Conservation (phyloP, 257 asterid species). For the Nicotiana knightiana region DNA sequence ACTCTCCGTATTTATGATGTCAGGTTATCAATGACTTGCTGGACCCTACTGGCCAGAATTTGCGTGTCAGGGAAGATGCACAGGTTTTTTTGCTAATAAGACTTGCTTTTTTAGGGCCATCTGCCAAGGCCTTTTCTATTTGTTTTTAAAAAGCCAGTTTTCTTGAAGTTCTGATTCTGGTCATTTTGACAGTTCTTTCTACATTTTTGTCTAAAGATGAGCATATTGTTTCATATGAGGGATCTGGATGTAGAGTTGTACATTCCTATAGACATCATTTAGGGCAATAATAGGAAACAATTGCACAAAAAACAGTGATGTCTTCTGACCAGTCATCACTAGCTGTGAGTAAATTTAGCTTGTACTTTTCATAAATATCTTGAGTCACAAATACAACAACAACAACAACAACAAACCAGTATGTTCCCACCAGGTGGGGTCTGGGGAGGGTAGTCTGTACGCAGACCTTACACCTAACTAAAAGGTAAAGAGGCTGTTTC, state of each 20-base stretch:
- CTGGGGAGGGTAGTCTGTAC: too few relatives aligned
- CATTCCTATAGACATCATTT: not conserved
- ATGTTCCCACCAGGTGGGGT: too few relatives aligned
- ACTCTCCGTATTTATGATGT: slow-evolving; percentile 10
- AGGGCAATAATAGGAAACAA: not conserved
- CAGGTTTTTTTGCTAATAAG: slow-evolving; percentile 51
- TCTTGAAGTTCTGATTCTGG: not conserved
- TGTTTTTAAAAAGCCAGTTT: not conserved
- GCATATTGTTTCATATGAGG: not conserved
- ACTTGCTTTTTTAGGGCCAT: not conserved
- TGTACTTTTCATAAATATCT: not conserved
- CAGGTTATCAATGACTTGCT: slow-evolving; percentile 97
- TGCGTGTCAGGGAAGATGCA: slow-evolving; percentile 97
- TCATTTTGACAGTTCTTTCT: not conserved
- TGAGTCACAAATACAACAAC: not conserved
- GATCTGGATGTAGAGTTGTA: not conserved
- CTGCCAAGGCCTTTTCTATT: not conserved
- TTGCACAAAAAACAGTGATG: not conserved
- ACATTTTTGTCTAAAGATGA: not conserved
- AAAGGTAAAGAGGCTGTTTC: too few relatives aligned
- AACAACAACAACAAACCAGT: too few relatives aligned
- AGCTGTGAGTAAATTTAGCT: not conserved
- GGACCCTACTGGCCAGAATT: slow-evolving; percentile 98
- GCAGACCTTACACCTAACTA: too few relatives aligned
- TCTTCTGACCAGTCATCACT: not conserved